Percentiles rank a stretch among this genome's conserved stretches.
These are phyloP conservation scores for Penicillium occitanis DNA, from an alignment of 2,329 filamentous ascomycete genomes.

Conservation along the genomic window DNA sequence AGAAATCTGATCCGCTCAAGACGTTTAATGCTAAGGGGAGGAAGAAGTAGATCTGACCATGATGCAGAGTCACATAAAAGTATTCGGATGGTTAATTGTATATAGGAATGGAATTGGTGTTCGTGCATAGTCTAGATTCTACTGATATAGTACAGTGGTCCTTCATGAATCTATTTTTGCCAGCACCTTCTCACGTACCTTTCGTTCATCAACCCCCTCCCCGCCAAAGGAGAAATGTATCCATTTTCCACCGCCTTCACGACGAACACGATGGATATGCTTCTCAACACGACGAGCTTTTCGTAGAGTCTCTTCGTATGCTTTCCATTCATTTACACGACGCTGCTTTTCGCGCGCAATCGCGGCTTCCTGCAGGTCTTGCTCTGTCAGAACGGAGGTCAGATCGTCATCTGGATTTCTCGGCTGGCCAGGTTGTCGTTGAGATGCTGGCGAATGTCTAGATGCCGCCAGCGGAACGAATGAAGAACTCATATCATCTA, in stretches of 20 bases:
- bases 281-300: slow-evolving; percentile 34
- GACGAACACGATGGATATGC: slow-evolving; percentile 34
- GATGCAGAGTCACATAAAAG: slow-evolving; percentile 2
- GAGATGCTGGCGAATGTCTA: slow-evolving; percentile 26
- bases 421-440: slow-evolving; percentile 27
- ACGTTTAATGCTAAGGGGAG: slow-evolving; percentile 69
- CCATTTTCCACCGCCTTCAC: slow-evolving; percentile 40
- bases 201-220: slow-evolving; percentile 8
- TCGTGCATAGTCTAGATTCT: not conserved
- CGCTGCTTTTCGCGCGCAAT: slow-evolving; percentile 30
- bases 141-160: not conserved
- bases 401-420: slow-evolving; percentile 26
- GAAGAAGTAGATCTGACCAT: slow-evolving; percentile 28
- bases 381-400: slow-evolving; percentile 18
- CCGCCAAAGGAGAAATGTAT: slow-evolving; percentile 37
- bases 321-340: slow-evolving; percentile 33
- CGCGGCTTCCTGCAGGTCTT: slow-evolving; percentile 25
- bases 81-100: not conserved
- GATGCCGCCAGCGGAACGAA: slow-evolving; percentile 26
- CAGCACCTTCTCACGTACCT: slow-evolving; percentile 1
- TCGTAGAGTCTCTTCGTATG: slow-evolving; percentile 30
- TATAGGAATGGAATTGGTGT: not conserved
- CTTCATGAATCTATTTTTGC: not conserved
- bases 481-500: not conserved
- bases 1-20: slow-evolving; percentile 81